Conservation (phyloP, 179 eudicot genomes). For the Nepenthes alata region DNA sequence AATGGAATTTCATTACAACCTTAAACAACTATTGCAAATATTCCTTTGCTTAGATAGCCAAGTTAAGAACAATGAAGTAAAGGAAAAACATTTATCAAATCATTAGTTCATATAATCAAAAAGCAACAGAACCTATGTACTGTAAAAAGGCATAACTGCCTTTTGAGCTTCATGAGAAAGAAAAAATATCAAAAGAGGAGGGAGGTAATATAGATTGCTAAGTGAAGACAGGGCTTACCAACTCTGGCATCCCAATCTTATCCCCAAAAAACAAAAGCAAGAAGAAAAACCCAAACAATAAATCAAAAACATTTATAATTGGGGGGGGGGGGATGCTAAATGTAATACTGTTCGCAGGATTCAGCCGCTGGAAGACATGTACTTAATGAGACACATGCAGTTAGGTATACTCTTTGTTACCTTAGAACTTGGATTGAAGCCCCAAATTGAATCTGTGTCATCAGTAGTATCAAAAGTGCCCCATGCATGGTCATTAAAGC, state of each 20-base stretch:
- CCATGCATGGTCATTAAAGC: conserved; percentile 64
- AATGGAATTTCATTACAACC: too few relatives aligned
- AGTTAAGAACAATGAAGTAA: background rate
- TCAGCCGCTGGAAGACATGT: background rate
- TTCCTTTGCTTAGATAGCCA: too few relatives aligned
- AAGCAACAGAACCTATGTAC: background rate
- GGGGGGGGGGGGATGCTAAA: too few relatives aligned
- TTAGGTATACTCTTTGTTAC: conserved; percentile 21
- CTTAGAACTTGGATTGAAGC: conserved; percentile 43
- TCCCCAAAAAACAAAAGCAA: background rate
- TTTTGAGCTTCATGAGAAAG: background rate
- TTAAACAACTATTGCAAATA: too few relatives aligned
- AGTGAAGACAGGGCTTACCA: too few relatives aligned
- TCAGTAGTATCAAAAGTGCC: conserved; percentile 64
- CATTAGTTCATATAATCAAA: background rate
- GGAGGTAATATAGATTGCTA: too few relatives aligned
- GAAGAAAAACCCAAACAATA: background rate
- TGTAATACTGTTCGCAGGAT: background rate
- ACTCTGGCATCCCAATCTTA: background rate
- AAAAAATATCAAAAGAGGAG: background rate
- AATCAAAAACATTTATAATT: background rate
- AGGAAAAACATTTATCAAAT: conserved; percentile 1
- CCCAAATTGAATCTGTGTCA: conserved; percentile 76
- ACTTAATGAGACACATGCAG: background rate
- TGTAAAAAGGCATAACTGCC: background rate